phyloP scores from a whole-genome alignment of 495 filamentous ascomycete genomes.

The Podospora conica region DNA sequence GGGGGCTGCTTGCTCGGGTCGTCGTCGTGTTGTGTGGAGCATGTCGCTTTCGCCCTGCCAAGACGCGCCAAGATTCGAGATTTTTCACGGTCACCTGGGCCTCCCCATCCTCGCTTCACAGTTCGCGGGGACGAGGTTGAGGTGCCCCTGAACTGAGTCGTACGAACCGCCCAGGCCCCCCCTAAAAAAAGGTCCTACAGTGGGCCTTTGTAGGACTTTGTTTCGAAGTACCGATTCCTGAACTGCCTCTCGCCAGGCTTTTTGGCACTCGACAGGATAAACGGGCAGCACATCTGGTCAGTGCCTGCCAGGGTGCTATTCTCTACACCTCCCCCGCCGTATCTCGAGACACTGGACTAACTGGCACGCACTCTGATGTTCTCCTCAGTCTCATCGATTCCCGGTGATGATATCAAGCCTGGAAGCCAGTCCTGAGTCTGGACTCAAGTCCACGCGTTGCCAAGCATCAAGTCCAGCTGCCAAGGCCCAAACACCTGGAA shows the following conservation, averaged over 20 bases:
- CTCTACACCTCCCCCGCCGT: background rate
- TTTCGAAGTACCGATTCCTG: constrained; percentile 1
- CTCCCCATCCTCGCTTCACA: constrained; percentile 17
- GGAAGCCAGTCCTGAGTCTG: background rate
- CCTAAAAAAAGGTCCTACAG: constrained; percentile 6
- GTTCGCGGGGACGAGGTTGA: background rate
- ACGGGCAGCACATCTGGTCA: background rate
- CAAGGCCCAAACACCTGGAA: background rate
- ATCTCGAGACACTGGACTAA: background rate
- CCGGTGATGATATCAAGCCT: background rate
- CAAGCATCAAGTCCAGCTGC: background rate
- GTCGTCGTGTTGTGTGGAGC: constrained; percentile 15
- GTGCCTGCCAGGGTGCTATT: background rate
- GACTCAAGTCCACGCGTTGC: background rate
- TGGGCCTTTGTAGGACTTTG: background rate
- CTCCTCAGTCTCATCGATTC: background rate
- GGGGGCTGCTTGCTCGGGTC: background rate
- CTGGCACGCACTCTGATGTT: background rate
- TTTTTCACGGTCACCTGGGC: constrained; percentile 28
- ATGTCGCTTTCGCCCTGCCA: constrained; percentile 19
- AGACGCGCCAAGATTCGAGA: constrained; percentile 14
- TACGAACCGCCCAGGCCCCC: background rate
- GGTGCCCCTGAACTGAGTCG: background rate
- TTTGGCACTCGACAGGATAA: background rate
- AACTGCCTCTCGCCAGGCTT: background rate